Conservation (phyloP, 768 basidiomycete genomes). For the Strobilomyces echinocephalus region DNA sequence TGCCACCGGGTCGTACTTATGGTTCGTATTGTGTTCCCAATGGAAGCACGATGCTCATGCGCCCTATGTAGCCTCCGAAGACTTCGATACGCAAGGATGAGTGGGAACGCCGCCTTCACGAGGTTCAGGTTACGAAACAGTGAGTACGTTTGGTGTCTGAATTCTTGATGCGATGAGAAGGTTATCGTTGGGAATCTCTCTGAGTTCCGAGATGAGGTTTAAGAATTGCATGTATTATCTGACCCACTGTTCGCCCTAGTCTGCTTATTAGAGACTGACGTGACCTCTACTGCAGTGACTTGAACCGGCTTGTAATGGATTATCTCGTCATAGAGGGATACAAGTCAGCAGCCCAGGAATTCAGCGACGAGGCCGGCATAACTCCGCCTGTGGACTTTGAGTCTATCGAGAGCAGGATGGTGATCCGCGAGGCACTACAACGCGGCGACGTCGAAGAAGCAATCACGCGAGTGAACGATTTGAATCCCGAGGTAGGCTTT, state of each 20-base stretch:
- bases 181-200: slow-evolving; percentile 99
- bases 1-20: slow-evolving; percentile 22
- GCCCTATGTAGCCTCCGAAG: slow-evolving; percentile 43
- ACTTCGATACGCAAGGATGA: slow-evolving; percentile 67
- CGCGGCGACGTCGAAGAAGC: slow-evolving; percentile 94
- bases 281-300: slow-evolving; percentile 56
- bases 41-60: not conserved
- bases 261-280: slow-evolving; percentile 18
- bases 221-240: slow-evolving; percentile 90
- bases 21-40: slow-evolving; percentile 25
- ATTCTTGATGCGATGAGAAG: slow-evolving; percentile 53
- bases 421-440: slow-evolving; percentile 89
- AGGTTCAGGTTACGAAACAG: slow-evolving; percentile 83
- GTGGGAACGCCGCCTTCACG: slow-evolving; percentile 80
- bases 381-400: slow-evolving; percentile 79
- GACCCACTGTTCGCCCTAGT: slow-evolving; percentile 36
- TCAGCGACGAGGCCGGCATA: slow-evolving; percentile 83
- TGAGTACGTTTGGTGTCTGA: slow-evolving; percentile 47
- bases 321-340: slow-evolving; percentile 98
- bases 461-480: slow-evolving; percentile 90
- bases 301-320: slow-evolving; percentile 93
- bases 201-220: slow-evolving; percentile 66
- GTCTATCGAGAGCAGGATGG: slow-evolving; percentile 90
- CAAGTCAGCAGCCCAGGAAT: slow-evolving; percentile 93
- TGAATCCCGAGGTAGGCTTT: slow-evolving; percentile 89